Conservation (phyloP, 352 stramenopile species). For the Phytophthora megakarya region DNA sequence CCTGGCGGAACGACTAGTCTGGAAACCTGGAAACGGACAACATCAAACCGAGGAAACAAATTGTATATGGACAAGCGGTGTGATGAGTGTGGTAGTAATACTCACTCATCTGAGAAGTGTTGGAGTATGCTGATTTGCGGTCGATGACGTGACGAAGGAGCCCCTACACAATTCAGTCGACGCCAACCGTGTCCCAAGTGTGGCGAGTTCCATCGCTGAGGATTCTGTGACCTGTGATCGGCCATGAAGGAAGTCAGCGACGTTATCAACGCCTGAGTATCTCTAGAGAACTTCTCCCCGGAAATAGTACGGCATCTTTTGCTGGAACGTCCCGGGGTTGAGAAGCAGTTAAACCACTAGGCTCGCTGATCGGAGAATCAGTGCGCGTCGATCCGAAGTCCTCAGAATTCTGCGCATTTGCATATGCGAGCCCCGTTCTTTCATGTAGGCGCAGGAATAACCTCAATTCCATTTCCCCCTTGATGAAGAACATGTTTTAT, state of each 20-base stretch:
- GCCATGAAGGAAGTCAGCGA: background rate
- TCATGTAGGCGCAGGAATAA: too few species aligned
- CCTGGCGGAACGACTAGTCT: background rate
- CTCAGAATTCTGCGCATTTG: constrained; percentile 10
- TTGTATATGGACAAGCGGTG: too few species aligned
- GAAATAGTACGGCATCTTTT: too few species aligned
- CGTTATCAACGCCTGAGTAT: background rate
- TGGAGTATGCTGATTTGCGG: background rate
- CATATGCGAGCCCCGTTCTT: constrained; percentile 15
- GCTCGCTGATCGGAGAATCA: too few species aligned
- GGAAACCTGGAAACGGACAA: too few species aligned
- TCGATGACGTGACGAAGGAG: constrained; percentile 2
- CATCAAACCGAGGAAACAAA: too few species aligned
- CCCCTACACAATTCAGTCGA: background rate
- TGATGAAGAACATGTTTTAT: too few species aligned
- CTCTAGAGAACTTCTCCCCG: too few species aligned
- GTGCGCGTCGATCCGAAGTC: background rate
- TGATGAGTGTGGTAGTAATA: background rate
- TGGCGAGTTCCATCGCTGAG: background rate
- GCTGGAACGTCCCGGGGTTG: background rate
- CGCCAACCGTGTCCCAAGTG: constrained; percentile 6
- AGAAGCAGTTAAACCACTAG: too few species aligned
- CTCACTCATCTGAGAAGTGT: background rate
- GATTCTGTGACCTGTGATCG: constrained; percentile 4
- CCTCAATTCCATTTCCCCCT: too few species aligned